Conservation (phyloP, 495 filamentous ascomycete genomes). For the Penicillium longicatenatum region DNA sequence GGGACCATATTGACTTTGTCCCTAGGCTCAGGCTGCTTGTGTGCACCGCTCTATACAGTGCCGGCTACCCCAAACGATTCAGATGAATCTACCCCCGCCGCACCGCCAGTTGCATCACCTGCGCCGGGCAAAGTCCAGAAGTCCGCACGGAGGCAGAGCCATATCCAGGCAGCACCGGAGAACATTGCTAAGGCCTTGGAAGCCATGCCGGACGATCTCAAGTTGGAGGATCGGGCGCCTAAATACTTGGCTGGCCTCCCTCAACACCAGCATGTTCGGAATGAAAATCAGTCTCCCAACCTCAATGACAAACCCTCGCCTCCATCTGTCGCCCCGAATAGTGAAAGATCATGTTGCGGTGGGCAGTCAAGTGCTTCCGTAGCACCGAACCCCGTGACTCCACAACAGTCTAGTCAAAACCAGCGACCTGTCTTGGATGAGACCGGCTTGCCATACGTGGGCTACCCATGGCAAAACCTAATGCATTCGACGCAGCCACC, state of each 20-base stretch:
- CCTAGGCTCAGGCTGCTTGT: slow-evolving; percentile 41
- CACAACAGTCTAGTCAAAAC: slow-evolving; percentile 1
- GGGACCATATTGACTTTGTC: slow-evolving; percentile 1
- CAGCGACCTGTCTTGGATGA: slow-evolving; percentile 11
- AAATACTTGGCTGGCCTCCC: slow-evolving; percentile 11
- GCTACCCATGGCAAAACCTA: slow-evolving; percentile 31
- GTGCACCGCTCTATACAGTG: slow-evolving; percentile 46
- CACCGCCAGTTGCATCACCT: slow-evolving; percentile 16
- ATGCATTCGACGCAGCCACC: slow-evolving; percentile 14
- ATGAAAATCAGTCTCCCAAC: neutral
- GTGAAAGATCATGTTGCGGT: slow-evolving; percentile 36
- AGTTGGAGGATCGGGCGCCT: slow-evolving; percentile 25
- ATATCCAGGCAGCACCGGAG: slow-evolving; percentile 29
- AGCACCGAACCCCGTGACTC: neutral
- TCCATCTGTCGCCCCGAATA: slow-evolving; percentile 8
- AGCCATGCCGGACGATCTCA: slow-evolving; percentile 23
- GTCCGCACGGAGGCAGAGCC: slow-evolving; percentile 26
- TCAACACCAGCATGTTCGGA: slow-evolving; percentile 8
- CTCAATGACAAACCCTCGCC: neutral
- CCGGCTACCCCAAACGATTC: slow-evolving; percentile 21
- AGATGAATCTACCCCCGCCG: slow-evolving; percentile 14
- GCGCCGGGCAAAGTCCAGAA: slow-evolving; percentile 31
- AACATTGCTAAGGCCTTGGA: slow-evolving; percentile 34
- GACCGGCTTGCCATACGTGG: slow-evolving; percentile 20
- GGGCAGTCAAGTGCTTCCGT: slow-evolving; percentile 18